Conservation (phyloP, 345 rosid genomes). For the Salix caprea region DNA sequence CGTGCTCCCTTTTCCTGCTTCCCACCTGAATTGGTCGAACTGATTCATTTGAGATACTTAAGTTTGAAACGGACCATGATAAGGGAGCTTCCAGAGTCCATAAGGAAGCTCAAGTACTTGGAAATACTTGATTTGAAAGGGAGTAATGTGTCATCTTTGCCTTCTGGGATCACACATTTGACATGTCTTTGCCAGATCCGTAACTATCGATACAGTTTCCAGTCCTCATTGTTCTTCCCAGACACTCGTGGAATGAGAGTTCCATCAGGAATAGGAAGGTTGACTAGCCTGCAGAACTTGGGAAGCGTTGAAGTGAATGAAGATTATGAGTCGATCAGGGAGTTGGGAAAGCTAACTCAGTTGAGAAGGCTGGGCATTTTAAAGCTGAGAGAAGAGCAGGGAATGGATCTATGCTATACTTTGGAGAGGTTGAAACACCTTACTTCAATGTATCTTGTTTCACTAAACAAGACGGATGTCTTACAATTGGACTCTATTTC, state of each 20-base stretch:
- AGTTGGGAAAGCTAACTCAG: constrained; percentile 12
- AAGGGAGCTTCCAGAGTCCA: constrained; percentile 4
- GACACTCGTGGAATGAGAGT: constrained; percentile 7
- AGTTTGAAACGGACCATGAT: constrained; percentile 5
- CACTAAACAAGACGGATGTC: neutral
- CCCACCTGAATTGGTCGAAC: neutral
- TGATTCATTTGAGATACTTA: constrained; percentile 4
- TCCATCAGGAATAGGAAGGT: constrained; percentile 10
- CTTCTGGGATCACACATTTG: constrained; percentile 4
- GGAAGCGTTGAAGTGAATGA: constrained; percentile 6
- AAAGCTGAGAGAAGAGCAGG: neutral
- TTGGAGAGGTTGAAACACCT: constrained; percentile 1
- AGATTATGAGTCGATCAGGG: neutral
- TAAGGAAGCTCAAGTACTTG: constrained; percentile 6
- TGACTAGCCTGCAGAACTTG: constrained; percentile 1
- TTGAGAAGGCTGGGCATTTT: constrained; percentile 16
- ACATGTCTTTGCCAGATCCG: constrained; percentile 1
- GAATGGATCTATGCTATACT: neutral
- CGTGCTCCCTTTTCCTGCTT: neutral
- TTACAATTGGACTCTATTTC: neutral
- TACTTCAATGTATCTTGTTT: neutral
- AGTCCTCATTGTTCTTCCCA: neutral
- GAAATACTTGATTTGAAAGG: constrained; percentile 11
- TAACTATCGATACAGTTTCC: neutral
- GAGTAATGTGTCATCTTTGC: constrained; percentile 1